Conservation (phyloP, 129 eudicot species). For the Scalesia atractyloides region DNA sequence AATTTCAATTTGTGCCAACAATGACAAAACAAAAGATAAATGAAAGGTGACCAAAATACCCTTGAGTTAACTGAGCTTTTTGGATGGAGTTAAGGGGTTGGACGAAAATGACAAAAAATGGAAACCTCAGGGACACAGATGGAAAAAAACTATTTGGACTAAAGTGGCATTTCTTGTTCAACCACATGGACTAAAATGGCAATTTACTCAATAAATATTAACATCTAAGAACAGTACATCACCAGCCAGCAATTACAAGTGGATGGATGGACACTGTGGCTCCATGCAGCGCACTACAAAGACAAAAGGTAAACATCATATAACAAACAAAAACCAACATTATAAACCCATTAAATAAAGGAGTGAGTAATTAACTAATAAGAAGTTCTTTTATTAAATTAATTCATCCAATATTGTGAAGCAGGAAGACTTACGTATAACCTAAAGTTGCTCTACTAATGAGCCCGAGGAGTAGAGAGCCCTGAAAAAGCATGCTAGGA, state of each 20-base stretch:
- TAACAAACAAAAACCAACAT: slow-evolving; percentile 1
- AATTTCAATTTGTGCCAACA: neutral
- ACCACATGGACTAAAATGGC: too few relatives aligned
- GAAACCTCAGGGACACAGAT: too few relatives aligned
- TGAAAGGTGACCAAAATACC: too few relatives aligned
- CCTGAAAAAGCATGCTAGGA: slow-evolving; percentile 93
- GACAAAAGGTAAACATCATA: slow-evolving; percentile 14
- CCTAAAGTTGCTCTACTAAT: slow-evolving; percentile 86
- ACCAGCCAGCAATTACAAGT: slow-evolving; percentile 99
- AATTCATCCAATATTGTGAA: slow-evolving; percentile 2
- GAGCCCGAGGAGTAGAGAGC: slow-evolving; percentile 94
- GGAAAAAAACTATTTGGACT: too few relatives aligned
- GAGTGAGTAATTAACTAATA: neutral
- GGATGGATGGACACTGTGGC: slow-evolving; percentile 91
- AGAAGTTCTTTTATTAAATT: neutral
- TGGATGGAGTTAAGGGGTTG: too few relatives aligned
- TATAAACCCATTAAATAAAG: slow-evolving; percentile 1
- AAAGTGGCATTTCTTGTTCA: too few relatives aligned
- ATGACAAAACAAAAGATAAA: slow-evolving; percentile 9
- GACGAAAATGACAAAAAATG: too few relatives aligned
- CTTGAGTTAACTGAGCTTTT: too few relatives aligned
- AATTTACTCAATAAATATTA: slow-evolving; percentile 1
- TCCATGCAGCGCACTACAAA: slow-evolving; percentile 88
- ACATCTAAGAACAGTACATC: slow-evolving; percentile 41
- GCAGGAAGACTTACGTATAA: slow-evolving; percentile 63